Conservation (phyloP, 2,329 filamentous ascomycete genomes). For the Chaetothyriales sp. region DNA sequence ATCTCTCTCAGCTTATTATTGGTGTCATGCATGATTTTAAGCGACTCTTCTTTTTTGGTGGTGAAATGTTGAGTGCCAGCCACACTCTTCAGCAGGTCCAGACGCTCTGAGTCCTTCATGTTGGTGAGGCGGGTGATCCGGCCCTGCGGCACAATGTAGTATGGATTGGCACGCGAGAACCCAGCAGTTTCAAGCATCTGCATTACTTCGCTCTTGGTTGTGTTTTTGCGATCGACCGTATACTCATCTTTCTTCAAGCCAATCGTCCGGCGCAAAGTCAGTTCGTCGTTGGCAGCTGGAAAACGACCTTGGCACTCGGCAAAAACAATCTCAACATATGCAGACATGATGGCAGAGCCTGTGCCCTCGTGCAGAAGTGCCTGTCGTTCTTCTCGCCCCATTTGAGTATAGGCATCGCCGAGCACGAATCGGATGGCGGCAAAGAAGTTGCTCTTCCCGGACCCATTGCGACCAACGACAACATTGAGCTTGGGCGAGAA, state of each 20-base stretch:
- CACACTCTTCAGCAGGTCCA: slow-evolving; percentile 91
- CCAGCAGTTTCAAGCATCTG: slow-evolving; percentile 90
- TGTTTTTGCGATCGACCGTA: slow-evolving; percentile 90
- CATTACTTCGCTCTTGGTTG: slow-evolving; percentile 85
- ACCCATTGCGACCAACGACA: slow-evolving; percentile 96
- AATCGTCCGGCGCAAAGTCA: slow-evolving; percentile 83
- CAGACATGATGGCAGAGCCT: slow-evolving; percentile 93
- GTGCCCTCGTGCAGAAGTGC: slow-evolving; percentile 95
- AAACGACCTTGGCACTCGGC: slow-evolving; percentile 96
- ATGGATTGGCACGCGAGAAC: slow-evolving; percentile 92
- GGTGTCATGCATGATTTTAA: slow-evolving; percentile 95
- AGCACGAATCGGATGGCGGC: slow-evolving; percentile 96
- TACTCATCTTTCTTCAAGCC: slow-evolving; percentile 98
- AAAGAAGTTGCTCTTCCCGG: slow-evolving; percentile 99
- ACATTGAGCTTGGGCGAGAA: slow-evolving; percentile 97
- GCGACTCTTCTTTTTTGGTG: slow-evolving; percentile 70
- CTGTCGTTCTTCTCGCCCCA: slow-evolving; percentile 90
- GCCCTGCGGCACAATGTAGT: slow-evolving; percentile 97
- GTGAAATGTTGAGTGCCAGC: slow-evolving; percentile 96
- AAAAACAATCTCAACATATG: slow-evolving; percentile 98
- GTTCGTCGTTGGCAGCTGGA: slow-evolving; percentile 78
- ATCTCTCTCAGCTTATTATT: slow-evolving; percentile 91
- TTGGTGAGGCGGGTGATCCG: slow-evolving; percentile 92
- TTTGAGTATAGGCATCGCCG: slow-evolving; percentile 90
- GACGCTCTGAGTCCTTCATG: slow-evolving; percentile 88